Conservation (phyloP, 768 basidiomycete genomes). For the Phaffia australis region DNA sequence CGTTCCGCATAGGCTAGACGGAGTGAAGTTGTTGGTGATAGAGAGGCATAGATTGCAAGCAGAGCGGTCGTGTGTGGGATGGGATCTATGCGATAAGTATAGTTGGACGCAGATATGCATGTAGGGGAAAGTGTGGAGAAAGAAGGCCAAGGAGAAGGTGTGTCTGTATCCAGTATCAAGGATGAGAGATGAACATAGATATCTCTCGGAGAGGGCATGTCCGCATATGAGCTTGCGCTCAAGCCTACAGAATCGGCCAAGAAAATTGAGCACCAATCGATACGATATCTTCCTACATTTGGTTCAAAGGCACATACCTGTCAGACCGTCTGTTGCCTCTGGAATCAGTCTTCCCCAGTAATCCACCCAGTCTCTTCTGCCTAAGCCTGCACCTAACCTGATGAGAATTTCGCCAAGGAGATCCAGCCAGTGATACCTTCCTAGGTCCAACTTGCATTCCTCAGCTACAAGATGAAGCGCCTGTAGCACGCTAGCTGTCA, state of each 20-base stretch:
- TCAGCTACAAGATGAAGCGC: conserved; percentile 70
- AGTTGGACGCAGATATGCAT: not conserved
- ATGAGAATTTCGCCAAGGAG: conserved; percentile 51
- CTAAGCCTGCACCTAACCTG: conserved; percentile 37
- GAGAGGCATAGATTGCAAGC: conserved; percentile 4
- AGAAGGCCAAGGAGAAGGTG: no score
- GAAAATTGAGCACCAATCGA: not conserved
- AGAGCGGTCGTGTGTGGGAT: conserved; percentile 1
- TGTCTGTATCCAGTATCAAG: not conserved
- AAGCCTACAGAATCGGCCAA: not conserved
- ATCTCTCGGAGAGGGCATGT: not conserved
- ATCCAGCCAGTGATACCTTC: conserved; percentile 46
- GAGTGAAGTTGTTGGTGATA: not conserved
- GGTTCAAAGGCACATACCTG: conserved; percentile 4
- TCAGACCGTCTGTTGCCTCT: not conserved
- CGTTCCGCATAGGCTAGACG: not conserved
- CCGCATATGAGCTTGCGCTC: not conserved
- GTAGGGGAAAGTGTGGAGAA: no score
- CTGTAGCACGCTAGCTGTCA: conserved; percentile 48
- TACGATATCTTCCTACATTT: no score
- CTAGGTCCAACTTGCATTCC: conserved; percentile 34
- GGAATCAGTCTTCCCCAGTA: conserved; percentile 69
- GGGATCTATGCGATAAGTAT: not conserved
- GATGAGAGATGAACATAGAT: not conserved
- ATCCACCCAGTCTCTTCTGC: conserved; percentile 79